Evolutionary conservation across 805 yeast genomes (phyloP), one percentile per base, ranked within the genome.

Genomic region (Grigorovia jiainica): DNA sequence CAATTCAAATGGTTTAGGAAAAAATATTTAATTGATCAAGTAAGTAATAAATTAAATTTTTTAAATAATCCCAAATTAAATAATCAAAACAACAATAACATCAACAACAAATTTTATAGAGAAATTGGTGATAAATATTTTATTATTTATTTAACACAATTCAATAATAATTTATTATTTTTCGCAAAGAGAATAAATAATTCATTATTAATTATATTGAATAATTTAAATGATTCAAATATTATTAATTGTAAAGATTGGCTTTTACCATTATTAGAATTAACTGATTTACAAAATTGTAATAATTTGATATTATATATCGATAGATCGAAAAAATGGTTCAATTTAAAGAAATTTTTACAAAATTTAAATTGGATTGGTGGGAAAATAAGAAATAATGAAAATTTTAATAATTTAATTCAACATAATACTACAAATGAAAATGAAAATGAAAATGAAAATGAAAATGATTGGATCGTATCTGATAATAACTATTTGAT

Each of bases 351-450:
- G n/a, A 48, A 46, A 4, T 44, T 60, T 20, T 39, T 60, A 18
- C 43, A 48, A 36, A 60, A 58, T 46, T 41, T 60, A 24, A 53
- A 55, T 38, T 60, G 65, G 65, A 52, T 60, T 15, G 60, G 60
- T 39, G 65, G 62, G 13, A 55, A 46, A 39, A 29, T 58, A 35
- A 46, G 54, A n/a, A 47, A 50, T 4, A 57, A 57, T 38, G 63
- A 60, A 39, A 44, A 54, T 17, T 21, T 36, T 2, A 21, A 39
- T 6, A 38, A 25, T 7, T 39, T 39, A 11, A 37, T n/a, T n/a
- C n/a, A n/a, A n/a, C n/a, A n/a, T n/a, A n/a, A n/a, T n/a, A n/a
- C n/a, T n/a, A n/a, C n/a, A n/a, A n/a, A n/a, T n/a, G n/a, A n/a
- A n/a, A n/a, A n/a, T n/a, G n/a, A n/a, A n/a, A 57, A 57, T 38